These are phyloP conservation scores for Afroboletus lepidellus DNA, from an alignment of 1,284 basidiomycete genomes.

Conservation along the genomic window DNA sequence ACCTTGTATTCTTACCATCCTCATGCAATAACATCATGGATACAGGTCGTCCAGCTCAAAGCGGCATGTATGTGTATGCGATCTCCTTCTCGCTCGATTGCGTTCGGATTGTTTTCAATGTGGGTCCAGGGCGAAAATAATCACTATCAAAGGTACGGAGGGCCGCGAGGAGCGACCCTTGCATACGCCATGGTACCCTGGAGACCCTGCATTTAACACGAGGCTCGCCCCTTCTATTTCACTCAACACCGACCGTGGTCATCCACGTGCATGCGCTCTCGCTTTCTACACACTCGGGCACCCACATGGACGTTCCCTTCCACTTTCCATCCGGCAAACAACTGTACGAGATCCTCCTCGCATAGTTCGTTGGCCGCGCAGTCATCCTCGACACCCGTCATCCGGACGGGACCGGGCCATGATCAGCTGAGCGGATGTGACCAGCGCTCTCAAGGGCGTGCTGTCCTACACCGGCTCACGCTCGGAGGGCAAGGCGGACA, in stretches of 20 bases:
- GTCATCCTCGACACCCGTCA: conserved; percentile 48
- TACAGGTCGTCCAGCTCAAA: not conserved
- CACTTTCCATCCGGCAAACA: conserved; percentile 55
- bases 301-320: conserved; percentile 73
- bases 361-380: conserved; percentile 49
- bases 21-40: not conserved
- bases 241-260: conserved; percentile 9
- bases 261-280: conserved; percentile 27
- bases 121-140: not conserved
- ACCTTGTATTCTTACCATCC: too few relatives aligned
- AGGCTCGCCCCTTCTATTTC: conserved; percentile 17
- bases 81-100: too few relatives aligned
- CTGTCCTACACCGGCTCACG: conserved; percentile 26
- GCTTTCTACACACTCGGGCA: conserved; percentile 45
- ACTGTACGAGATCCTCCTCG: conserved; percentile 55
- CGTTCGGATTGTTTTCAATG: not conserved
- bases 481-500: conserved; percentile 37
- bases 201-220: conserved; percentile 29
- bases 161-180: too few relatives aligned
- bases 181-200: conserved; percentile 32
- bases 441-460: not conserved
- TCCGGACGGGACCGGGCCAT: conserved; percentile 39
- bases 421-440: conserved; percentile 53
- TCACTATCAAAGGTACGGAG: not conserved
- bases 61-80: not conserved